Evolutionary conservation across 345 rosid genomes (phyloP), one percentile per base, ranked within the genome.

Genomic region (Lepidium didymum): DNA sequence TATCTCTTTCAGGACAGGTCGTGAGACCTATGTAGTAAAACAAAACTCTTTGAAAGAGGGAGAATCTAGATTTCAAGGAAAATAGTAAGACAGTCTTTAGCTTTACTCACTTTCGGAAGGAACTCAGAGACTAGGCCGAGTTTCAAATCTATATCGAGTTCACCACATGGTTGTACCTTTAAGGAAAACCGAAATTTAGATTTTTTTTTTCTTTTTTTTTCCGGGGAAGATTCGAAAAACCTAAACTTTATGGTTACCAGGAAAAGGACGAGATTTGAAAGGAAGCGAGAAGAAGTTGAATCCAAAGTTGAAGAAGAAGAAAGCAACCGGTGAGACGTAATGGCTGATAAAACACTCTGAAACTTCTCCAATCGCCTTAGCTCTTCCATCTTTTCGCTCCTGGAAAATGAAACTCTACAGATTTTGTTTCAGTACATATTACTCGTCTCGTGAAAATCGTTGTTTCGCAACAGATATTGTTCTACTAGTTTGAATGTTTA

Each of bases 91-190:
- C 0, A 23, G 1, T 29, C 6, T 27, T 3, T 18, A 36, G 14
- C n/a, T 29, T 18, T 50, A 36, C 81, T 81, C 33, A 87, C 98
- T 64, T 83, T 84, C 0, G 92, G 87, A 7, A 86, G 5, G 71
- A 64, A 76, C 14, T 86, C 79, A 34, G 74, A 62, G 60, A 81
- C 46, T 37, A 87, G 78, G 37, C 53, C 27, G 57, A 57, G 74
- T 75, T 85, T 92, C 4, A 64, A 54, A 53, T 69, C 74, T 1
- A 84, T 10, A 53, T 83, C 81, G 36, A 92, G 86, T 35, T 78
- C 83, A 13, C 80, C 98, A 53, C 88, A 87, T 0, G 91, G 98
- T 75, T 83, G 86, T 62, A 80, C 74, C 97, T 90, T 36, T 41
- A 38, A 65, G 19, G 6, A 19, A 56, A 15, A 64, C 16, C 3